Evolutionary conservation across 1,284 basidiomycete species (phyloP).

Genomic region (Trichosporon coremiiforme): DNA sequence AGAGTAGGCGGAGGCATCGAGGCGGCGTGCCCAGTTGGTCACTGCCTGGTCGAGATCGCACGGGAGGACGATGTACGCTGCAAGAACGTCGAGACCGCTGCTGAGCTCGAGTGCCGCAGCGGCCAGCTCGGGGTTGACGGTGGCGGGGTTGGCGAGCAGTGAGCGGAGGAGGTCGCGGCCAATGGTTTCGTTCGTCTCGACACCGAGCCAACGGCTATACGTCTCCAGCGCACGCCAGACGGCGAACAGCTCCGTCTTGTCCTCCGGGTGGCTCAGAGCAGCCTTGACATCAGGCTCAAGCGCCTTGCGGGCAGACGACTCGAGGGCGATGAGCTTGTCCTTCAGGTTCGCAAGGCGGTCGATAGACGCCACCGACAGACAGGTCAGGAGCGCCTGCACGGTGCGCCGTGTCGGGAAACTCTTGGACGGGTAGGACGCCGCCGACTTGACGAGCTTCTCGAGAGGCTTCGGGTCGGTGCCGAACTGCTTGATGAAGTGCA

Average conservation of each 20-base stretch:
- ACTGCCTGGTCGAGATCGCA: conserved; percentile 14
- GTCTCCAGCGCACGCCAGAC: conserved; percentile 19
- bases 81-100: conserved; percentile 14
- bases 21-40: conserved; percentile 1
- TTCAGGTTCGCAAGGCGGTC: conserved; percentile 5
- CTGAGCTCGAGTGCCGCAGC: conserved; percentile 23
- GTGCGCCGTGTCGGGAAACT: conserved; percentile 1
- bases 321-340: conserved; percentile 22
- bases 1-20: not conserved
- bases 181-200: not conserved
- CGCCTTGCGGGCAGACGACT: conserved; percentile 12
- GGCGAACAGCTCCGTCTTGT: conserved; percentile 6
- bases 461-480: not conserved
- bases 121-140: conserved; percentile 1
- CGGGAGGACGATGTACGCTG: conserved; percentile 27
- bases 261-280: not conserved
- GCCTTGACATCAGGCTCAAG: conserved; percentile 12
- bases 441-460: conserved; percentile 14
- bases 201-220: conserved; percentile 21
- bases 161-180: conserved; percentile 23
- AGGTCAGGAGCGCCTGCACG: not conserved
- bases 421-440: not conserved
- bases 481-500: conserved; percentile 18
- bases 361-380: not conserved
- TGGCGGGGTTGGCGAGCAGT: not conserved